Evolutionary conservation across 495 filamentous ascomycete species (phyloP).

Genomic region (Delitschia confertaspora): DNA sequence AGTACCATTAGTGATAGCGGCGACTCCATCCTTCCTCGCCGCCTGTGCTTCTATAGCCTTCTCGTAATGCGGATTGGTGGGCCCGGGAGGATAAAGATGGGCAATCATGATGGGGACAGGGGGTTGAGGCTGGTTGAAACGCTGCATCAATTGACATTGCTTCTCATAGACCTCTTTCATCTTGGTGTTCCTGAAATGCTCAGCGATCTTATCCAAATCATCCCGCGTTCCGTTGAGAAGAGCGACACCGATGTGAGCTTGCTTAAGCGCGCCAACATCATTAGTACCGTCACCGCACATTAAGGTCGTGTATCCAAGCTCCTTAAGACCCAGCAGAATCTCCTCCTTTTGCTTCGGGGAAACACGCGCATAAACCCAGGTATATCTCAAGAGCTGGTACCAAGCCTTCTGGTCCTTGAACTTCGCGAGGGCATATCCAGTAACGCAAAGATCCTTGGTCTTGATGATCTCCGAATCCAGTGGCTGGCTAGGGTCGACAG

Average conservation of each 20-base stretch:
- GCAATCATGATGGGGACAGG: constrained; percentile 86
- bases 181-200: constrained; percentile 86
- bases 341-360: constrained; percentile 99
- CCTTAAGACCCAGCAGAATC: constrained; percentile 90
- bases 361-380: constrained; percentile 97
- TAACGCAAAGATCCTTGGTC: constrained; percentile 89
- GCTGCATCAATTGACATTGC: constrained; percentile 77
- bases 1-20: constrained; percentile 35
- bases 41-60: constrained; percentile 83
- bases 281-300: constrained; percentile 99
- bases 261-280: constrained; percentile 95
- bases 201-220: constrained; percentile 80
- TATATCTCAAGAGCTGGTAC: constrained; percentile 66
- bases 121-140: constrained; percentile 85
- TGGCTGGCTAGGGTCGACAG: constrained; percentile 76
- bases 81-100: constrained; percentile 87
- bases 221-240: constrained; percentile 90
- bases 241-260: constrained; percentile 94
- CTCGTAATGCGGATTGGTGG: constrained; percentile 87
- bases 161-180: constrained; percentile 99
- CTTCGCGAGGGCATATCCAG: constrained; percentile 85
- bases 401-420: constrained; percentile 73
- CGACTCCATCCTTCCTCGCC: constrained; percentile 54
- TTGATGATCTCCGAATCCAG: constrained; percentile 75
- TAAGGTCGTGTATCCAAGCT: constrained; percentile 91